These are phyloP conservation scores for Cyberlindnera americana DNA, from an alignment of 805 yeast genomes.

Conservation along the genomic window DNA sequence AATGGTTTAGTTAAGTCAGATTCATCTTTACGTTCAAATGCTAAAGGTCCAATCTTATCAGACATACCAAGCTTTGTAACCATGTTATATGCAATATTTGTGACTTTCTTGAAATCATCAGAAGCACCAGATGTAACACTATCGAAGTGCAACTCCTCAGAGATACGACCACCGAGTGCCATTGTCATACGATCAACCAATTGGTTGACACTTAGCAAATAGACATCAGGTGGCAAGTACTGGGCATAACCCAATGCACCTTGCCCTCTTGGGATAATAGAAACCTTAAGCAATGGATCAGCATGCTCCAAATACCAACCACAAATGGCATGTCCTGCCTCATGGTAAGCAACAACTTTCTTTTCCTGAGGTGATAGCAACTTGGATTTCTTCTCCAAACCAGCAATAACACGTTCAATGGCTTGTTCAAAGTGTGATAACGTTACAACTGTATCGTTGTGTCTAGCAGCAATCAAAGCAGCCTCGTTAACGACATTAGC, in stretches of 20 bases:
- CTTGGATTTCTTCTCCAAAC: slow-evolving; percentile 86
- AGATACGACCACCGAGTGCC: slow-evolving; percentile 96
- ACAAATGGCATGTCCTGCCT: slow-evolving; percentile 98
- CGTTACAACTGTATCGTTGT: slow-evolving; percentile 63
- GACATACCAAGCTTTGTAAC: slow-evolving; percentile 93
- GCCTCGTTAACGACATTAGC: slow-evolving; percentile 98
- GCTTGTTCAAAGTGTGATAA: slow-evolving; percentile 89
- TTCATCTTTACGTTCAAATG: slow-evolving; percentile 66
- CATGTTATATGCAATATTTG: slow-evolving; percentile 91
- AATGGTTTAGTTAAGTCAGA: slow-evolving; percentile 78
- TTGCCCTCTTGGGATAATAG: slow-evolving; percentile 95
- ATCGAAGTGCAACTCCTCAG: slow-evolving; percentile 88
- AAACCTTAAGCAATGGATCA: slow-evolving; percentile 91
- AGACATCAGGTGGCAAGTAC: slow-evolving; percentile 90
- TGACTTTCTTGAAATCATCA: slow-evolving; percentile 94
- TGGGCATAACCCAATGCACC: slow-evolving; percentile 98
- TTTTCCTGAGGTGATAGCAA: slow-evolving; percentile 84
- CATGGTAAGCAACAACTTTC: slow-evolving; percentile 91
- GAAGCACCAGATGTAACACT: slow-evolving; percentile 96
- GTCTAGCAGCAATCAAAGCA: slow-evolving; percentile 93
- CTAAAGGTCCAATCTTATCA: slow-evolving; percentile 69
- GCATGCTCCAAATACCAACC: slow-evolving; percentile 94
- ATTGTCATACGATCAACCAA: slow-evolving; percentile 88
- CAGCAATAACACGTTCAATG: slow-evolving; percentile 95
- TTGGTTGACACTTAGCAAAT: slow-evolving; percentile 72